Evolutionary conservation across 1,284 basidiomycete species (phyloP).

Genomic region (Ceratobasidium sp.): DNA sequence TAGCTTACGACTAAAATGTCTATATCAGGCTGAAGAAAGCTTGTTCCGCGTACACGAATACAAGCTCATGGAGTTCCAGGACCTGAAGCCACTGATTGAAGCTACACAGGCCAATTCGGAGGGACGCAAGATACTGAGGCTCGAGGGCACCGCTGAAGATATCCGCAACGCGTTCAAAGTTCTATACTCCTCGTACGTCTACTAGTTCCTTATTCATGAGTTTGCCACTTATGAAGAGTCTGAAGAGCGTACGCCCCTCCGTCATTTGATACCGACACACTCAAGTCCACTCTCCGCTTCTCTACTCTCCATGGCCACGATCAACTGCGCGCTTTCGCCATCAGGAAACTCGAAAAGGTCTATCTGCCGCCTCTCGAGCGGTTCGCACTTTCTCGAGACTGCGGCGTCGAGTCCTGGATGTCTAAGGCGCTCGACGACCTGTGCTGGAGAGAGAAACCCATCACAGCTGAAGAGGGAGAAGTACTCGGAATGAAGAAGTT

Average conservation of each 20-base stretch:
- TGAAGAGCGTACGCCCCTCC: neutral
- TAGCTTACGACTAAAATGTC: neutral
- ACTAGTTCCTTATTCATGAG: neutral
- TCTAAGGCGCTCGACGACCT: conserved; percentile 9
- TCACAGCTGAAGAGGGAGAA: neutral
- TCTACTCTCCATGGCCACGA: neutral
- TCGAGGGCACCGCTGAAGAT: conserved; percentile 10
- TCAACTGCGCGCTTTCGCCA: neutral
- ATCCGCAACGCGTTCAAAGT: conserved; percentile 11
- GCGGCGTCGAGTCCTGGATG: neutral
- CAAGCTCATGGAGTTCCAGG: conserved; percentile 18
- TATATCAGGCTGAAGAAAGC: neutral
- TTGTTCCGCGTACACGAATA: conserved; percentile 7
- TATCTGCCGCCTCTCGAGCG: neutral
- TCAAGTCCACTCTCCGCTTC: conserved; percentile 2
- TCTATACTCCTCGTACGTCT: conserved; percentile 14
- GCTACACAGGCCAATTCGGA: neutral
- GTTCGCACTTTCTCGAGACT: neutral
- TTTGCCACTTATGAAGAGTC: neutral
- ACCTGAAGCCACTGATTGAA: neutral
- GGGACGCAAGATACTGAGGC: neutral
- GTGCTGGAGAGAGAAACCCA: neutral
- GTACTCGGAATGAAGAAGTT: conserved; percentile 5
- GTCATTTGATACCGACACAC: neutral
- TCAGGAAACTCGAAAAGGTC: neutral